Conservation (phyloP, 108 stramenopile genomes). For the Cyclotella kingstonii region DNA sequence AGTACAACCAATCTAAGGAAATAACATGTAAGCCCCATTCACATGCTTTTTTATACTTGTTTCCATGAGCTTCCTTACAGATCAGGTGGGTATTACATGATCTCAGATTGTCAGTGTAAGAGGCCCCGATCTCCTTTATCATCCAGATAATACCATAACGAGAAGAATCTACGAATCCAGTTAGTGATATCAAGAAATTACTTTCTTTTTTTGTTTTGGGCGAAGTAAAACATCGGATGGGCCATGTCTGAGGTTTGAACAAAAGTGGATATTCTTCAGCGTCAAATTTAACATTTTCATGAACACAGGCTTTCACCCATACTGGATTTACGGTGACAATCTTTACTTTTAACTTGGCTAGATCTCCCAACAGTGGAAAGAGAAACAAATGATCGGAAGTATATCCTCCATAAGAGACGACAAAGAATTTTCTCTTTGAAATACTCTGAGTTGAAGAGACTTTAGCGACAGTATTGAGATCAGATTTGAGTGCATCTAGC, state of each 20-base stretch:
- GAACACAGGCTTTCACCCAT: constrained; percentile 60
- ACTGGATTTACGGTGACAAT: constrained; percentile 55
- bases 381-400: not conserved
- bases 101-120: constrained; percentile 52
- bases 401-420: constrained; percentile 25
- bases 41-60: constrained; percentile 58
- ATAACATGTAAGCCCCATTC: constrained; percentile 78
- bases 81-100: constrained; percentile 71
- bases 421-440: constrained; percentile 39
- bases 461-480: constrained; percentile 16
- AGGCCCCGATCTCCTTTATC: constrained; percentile 53
- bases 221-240: constrained; percentile 23
- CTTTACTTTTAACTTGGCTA: constrained; percentile 40
- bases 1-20: constrained; percentile 71
- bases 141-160: constrained; percentile 54
- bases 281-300: constrained; percentile 28
- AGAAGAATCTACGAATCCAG: constrained; percentile 60
- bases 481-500: constrained; percentile 54
- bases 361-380: constrained; percentile 25
- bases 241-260: constrained; percentile 59
- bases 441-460: constrained; percentile 24
- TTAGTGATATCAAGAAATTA: constrained; percentile 49
- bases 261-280: constrained; percentile 41
- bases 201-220: constrained; percentile 2
- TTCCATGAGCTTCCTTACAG: constrained; percentile 47